A percentile compares a stretch with the other conserved stretches of the same genome.
Evolutionary conservation across 1,284 basidiomycete genomes (phyloP).

Genomic region (Pseudozyma sp.): DNA sequence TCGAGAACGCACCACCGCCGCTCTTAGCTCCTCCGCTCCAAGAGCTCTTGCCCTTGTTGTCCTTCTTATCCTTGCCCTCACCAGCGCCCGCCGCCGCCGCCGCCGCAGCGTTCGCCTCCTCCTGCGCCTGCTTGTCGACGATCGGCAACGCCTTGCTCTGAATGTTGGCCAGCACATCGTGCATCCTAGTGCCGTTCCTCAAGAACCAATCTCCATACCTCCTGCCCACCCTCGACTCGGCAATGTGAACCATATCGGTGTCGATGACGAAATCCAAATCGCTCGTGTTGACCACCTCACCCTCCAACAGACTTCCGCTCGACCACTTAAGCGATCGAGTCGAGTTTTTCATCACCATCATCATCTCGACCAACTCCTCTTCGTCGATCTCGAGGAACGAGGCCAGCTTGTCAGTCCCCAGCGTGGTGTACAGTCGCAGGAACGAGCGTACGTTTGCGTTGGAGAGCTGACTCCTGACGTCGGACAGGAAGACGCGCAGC

Average conservation of each 20-base stretch:
- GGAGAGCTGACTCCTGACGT: constrained; percentile 80
- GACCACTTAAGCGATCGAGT: constrained; percentile 76
- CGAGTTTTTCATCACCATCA: constrained; percentile 95
- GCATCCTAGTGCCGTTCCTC: constrained; percentile 71
- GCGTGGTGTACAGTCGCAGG: constrained; percentile 92
- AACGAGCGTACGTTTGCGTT: constrained; percentile 89
- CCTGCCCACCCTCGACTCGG: constrained; percentile 89
- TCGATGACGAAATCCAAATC: constrained; percentile 96
- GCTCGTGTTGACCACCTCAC: constrained; percentile 86
- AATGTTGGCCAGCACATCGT: constrained; percentile 56
- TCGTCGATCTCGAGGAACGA: constrained; percentile 87
- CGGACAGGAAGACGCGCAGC: constrained; percentile 82
- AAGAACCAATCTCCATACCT: constrained; percentile 97
- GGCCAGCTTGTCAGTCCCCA: constrained; percentile 90
- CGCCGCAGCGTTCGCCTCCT: constrained; percentile 20
- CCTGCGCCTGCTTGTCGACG: constrained; percentile 33
- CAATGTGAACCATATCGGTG: constrained; percentile 94
- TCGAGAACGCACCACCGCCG: not conserved
- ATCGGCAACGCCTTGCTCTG: constrained; percentile 61
- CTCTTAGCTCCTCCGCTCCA: constrained; percentile 13
- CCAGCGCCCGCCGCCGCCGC: constrained; percentile 3
- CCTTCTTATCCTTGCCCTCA: constrained; percentile 10
- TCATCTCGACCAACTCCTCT: constrained; percentile 92
- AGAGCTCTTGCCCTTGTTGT: constrained; percentile 10
- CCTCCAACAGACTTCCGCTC: constrained; percentile 78